These are phyloP conservation scores for Kalmusia sp. DNA, from an alignment of 2,329 filamentous ascomycete genomes.

Conservation along the genomic window DNA sequence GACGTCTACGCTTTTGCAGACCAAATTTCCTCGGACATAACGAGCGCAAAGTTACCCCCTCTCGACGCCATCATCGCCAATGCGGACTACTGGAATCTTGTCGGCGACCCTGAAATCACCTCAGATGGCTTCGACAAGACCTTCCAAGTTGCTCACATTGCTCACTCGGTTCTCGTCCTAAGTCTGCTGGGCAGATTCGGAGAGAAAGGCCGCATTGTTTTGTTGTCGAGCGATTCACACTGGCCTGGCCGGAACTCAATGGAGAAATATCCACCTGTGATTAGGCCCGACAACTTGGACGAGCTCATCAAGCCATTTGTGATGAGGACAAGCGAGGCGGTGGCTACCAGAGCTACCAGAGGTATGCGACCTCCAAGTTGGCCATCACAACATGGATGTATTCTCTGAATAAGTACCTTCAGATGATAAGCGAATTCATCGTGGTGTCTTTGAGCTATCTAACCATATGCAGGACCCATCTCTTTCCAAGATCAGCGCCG, in stretches of 20 bases:
- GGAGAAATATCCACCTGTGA: constrained; percentile 41
- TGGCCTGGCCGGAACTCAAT: constrained; percentile 47
- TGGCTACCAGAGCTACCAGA: constrained; percentile 51
- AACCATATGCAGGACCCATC: background rate
- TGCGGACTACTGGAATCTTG: constrained; percentile 17
- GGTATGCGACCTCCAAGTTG: constrained; percentile 52
- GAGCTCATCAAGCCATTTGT: constrained; percentile 38
- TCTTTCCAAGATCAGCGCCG: constrained; percentile 25
- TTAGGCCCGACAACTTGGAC: constrained; percentile 46
- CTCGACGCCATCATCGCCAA: constrained; percentile 14
- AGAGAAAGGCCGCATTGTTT: constrained; percentile 6
- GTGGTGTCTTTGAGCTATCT: background rate
- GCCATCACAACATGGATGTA: constrained; percentile 49
- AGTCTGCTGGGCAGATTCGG: constrained; percentile 9
- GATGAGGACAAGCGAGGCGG: constrained; percentile 37
- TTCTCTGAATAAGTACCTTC: constrained; percentile 42
- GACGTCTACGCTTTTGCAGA: constrained; percentile 10
- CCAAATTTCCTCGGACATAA: background rate
- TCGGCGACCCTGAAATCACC: background rate
- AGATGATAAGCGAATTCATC: constrained; percentile 22
- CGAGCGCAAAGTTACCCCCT: constrained; percentile 1
- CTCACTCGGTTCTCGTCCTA: constrained; percentile 10
- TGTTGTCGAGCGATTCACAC: constrained; percentile 38
- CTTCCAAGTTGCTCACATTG: constrained; percentile 11
- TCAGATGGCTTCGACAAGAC: constrained; percentile 15